A percentile compares a stretch with the other conserved stretches of the same genome.
Evolutionary conservation across 768 basidiomycete genomes (phyloP).

Genomic region (Hypsizygus marmoreus): DNA sequence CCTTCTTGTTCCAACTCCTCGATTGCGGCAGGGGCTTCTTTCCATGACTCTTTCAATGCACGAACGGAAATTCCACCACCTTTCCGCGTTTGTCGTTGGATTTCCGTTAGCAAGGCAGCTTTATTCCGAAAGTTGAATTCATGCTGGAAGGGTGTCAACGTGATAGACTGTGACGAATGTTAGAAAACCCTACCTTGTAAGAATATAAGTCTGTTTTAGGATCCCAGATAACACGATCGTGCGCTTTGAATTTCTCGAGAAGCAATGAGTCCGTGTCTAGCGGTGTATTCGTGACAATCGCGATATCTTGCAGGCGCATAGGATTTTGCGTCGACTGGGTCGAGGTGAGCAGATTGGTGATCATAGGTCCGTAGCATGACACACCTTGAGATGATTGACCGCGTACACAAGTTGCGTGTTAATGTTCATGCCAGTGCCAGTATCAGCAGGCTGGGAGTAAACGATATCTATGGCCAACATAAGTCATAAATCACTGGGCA

Average conservation of each 20-base stretch:
- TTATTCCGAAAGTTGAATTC: slow-evolving; percentile 87
- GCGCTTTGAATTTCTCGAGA: slow-evolving; percentile 78
- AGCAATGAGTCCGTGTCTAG: slow-evolving; percentile 70
- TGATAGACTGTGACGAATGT: neutral
- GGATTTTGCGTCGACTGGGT: slow-evolving; percentile 68
- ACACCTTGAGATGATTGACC: slow-evolving; percentile 78
- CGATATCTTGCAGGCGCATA: slow-evolving; percentile 86
- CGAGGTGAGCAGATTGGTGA: slow-evolving; percentile 8
- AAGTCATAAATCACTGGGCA: slow-evolving; percentile 15
- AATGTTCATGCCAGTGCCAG: slow-evolving; percentile 76
- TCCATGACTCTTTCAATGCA: slow-evolving; percentile 88
- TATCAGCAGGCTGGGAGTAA: slow-evolving; percentile 87
- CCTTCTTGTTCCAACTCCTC: slow-evolving; percentile 91
- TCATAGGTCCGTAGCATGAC: slow-evolving; percentile 14
- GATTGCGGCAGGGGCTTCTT: slow-evolving; percentile 79
- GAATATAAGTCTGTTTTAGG: slow-evolving; percentile 84
- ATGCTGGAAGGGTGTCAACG: slow-evolving; percentile 50
- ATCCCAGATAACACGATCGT: slow-evolving; percentile 80
- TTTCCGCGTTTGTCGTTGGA: slow-evolving; percentile 80
- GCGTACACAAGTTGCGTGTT: slow-evolving; percentile 89
- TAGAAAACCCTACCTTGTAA: slow-evolving; percentile 64
- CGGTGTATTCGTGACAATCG: slow-evolving; percentile 77
- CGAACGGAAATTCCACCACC: slow-evolving; percentile 86
- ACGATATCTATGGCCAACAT: slow-evolving; percentile 56
- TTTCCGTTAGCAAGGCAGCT: slow-evolving; percentile 79